phyloP scores from a whole-genome alignment of 345 rosid genomes.

The Lepidium sativum region DNA sequence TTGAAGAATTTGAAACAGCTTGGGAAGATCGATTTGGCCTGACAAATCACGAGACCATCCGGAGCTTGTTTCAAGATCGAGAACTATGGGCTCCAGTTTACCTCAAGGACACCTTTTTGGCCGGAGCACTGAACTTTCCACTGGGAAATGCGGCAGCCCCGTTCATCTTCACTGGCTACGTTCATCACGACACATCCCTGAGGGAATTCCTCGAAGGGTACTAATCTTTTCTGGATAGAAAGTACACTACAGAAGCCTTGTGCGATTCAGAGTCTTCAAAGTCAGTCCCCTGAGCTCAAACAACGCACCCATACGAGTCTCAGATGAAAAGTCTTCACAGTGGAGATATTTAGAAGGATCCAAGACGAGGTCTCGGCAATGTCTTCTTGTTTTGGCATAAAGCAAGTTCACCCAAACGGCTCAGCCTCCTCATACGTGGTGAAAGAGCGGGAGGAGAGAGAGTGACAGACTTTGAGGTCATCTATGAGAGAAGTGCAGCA shows the following conservation, averaged over 20 bases:
- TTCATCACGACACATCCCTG: conserved; percentile 57
- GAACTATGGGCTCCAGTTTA: conserved; percentile 78
- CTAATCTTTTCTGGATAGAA: conserved; percentile 46
- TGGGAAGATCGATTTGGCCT: conserved; percentile 64
- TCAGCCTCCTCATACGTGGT: conserved; percentile 41
- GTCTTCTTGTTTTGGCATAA: conserved; percentile 57
- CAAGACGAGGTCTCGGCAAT: conserved; percentile 65
- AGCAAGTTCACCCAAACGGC: conserved; percentile 51
- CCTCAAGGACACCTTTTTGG: conserved; percentile 63
- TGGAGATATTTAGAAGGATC: conserved; percentile 58
- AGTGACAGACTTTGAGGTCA: conserved; percentile 52
- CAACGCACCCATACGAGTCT: conserved; percentile 56
- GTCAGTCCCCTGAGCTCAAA: conserved; percentile 39
- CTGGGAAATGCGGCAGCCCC: conserved; percentile 38
- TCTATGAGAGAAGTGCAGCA: conserved; percentile 45
- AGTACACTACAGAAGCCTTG: conserved; percentile 45
- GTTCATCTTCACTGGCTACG: conserved; percentile 53
- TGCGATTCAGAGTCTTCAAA: conserved; percentile 49
- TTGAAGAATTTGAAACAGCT: conserved; percentile 72
- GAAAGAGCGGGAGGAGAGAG: conserved; percentile 55
- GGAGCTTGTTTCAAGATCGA: conserved; percentile 48
- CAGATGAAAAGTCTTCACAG: conserved; percentile 69
- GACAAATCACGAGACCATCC: conserved; percentile 49
- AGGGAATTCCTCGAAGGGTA: conserved; percentile 58
- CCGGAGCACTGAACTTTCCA: conserved; percentile 43